A percentile compares a stretch with the other conserved stretches of the same genome.
phyloP scores from a whole-genome alignment of 2,329 filamentous ascomycete genomes.

The Beauveria varroae region DNA sequence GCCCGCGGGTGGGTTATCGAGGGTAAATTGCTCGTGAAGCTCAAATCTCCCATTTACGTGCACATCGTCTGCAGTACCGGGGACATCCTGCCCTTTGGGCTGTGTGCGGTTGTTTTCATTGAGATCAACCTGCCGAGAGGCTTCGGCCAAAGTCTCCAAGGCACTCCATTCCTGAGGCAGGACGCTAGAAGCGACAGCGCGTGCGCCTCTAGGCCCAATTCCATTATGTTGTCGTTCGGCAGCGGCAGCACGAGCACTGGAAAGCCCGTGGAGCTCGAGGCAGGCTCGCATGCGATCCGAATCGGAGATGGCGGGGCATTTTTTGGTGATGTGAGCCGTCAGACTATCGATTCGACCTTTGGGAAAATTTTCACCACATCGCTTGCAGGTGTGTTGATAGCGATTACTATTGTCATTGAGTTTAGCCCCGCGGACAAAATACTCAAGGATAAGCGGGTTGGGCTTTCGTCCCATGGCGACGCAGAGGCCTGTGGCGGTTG shows the following conservation, averaged over 20 bases:
- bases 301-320: slow-evolving; percentile 71
- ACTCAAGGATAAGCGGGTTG: slow-evolving; percentile 77
- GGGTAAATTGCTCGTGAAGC: slow-evolving; percentile 50
- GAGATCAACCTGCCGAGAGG: slow-evolving; percentile 70
- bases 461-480: slow-evolving; percentile 70
- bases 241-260: slow-evolving; percentile 35
- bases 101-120: slow-evolving; percentile 49
- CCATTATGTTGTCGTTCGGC: slow-evolving; percentile 22
- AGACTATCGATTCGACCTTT: slow-evolving; percentile 83
- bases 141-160: slow-evolving; percentile 80
- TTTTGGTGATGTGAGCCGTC: slow-evolving; percentile 74
- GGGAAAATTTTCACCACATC: slow-evolving; percentile 81
- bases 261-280: slow-evolving; percentile 63
- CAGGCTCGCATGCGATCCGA: slow-evolving; percentile 69
- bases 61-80: slow-evolving; percentile 19
- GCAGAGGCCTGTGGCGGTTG: not conserved
- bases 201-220: slow-evolving; percentile 23
- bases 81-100: slow-evolving; percentile 28
- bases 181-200: slow-evolving; percentile 21
- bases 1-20: slow-evolving; percentile 46
- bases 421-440: slow-evolving; percentile 81
- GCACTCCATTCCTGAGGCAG: slow-evolving; percentile 64
- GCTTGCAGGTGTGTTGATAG: slow-evolving; percentile 85
- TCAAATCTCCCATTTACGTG: slow-evolving; percentile 36
- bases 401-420: slow-evolving; percentile 84